Percentiles rank a stretch among this genome's conserved stretches.
phyloP scores from a whole-genome alignment of 495 filamentous ascomycete genomes.

The Aspergillus saccharolyticus region DNA sequence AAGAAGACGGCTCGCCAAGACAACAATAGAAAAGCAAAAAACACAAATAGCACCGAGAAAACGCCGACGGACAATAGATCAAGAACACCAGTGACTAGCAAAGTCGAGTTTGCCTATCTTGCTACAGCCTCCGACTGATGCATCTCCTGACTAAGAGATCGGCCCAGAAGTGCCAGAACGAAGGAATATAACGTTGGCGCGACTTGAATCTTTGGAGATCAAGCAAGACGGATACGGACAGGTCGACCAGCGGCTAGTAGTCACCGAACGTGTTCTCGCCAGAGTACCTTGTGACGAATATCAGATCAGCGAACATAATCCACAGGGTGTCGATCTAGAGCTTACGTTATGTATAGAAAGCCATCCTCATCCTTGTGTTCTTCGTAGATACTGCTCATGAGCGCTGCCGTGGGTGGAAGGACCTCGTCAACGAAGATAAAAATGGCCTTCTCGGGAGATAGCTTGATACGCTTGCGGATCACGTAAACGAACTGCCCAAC shows the following conservation, averaged over 20 bases:
- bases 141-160: constrained; percentile 3
- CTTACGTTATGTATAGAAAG: constrained; percentile 56
- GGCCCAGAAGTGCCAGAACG: neutral
- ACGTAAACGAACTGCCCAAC: constrained; percentile 99
- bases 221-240: constrained; percentile 8
- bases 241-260: constrained; percentile 25
- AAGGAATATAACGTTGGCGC: constrained; percentile 13
- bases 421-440: constrained; percentile 99
- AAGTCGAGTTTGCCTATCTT: constrained; percentile 11
- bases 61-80: constrained; percentile 22
- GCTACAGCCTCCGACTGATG: constrained; percentile 12
- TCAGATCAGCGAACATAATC: constrained; percentile 23
- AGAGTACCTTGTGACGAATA: constrained; percentile 68
- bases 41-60: constrained; percentile 17
- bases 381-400: constrained; percentile 99
- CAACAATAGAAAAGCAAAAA: constrained; percentile 8
- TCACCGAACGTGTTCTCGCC: constrained; percentile 98
- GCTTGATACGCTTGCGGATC: constrained; percentile 99
- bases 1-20: constrained; percentile 13
- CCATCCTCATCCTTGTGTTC: constrained; percentile 81
- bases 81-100: constrained; percentile 9
- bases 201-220: neutral
- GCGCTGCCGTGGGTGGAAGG: constrained; percentile 88
- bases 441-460: constrained; percentile 99
- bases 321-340: neutral